phyloP scores from a whole-genome alignment of 2,329 filamentous ascomycete genomes.

The Colletotrichum graminicola region DNA sequence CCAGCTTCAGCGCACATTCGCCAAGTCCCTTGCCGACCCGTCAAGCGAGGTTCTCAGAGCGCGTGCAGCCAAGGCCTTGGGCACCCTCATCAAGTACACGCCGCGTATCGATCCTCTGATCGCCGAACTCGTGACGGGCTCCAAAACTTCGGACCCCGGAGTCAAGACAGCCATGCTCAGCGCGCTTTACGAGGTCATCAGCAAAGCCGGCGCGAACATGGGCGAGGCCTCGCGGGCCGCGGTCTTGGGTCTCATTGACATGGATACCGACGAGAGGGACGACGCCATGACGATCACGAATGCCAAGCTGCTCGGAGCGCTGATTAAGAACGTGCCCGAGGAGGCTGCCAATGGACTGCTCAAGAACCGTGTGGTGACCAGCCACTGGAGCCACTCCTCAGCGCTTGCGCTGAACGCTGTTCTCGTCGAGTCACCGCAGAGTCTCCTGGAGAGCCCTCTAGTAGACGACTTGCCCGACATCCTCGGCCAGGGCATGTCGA shows the following conservation, averaged over 20 bases:
- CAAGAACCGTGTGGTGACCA: conserved; percentile 82
- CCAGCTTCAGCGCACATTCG: conserved; percentile 96
- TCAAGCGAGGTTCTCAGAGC: conserved; percentile 89
- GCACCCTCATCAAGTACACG: conserved; percentile 94
- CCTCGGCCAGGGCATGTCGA: conserved; percentile 82
- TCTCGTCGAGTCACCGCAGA: conserved; percentile 81
- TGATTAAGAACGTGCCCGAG: conserved; percentile 86
- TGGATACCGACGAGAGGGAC: conserved; percentile 80
- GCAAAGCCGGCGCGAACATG: conserved; percentile 95
- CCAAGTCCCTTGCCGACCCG: conserved; percentile 92
- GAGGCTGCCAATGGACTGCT: conserved; percentile 72
- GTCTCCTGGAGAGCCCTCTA: conserved; percentile 74
- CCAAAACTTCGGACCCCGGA: conserved; percentile 87
- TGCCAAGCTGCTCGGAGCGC: conserved; percentile 87
- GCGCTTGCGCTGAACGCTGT: conserved; percentile 91
- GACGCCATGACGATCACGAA: conserved; percentile 88
- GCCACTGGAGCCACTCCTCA: conserved; percentile 81
- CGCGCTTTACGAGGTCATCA: conserved; percentile 94
- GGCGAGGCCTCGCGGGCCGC: conserved; percentile 87
- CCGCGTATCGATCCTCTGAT: conserved; percentile 96
- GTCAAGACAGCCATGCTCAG: conserved; percentile 97
- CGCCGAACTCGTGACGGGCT: conserved; percentile 91
- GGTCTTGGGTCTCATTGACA: conserved; percentile 91
- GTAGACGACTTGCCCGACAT: conserved; percentile 81
- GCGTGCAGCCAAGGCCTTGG: conserved; percentile 91